Evolutionary conservation across 768 basidiomycete species (phyloP).

Genomic region (Hericium erinaceus): DNA sequence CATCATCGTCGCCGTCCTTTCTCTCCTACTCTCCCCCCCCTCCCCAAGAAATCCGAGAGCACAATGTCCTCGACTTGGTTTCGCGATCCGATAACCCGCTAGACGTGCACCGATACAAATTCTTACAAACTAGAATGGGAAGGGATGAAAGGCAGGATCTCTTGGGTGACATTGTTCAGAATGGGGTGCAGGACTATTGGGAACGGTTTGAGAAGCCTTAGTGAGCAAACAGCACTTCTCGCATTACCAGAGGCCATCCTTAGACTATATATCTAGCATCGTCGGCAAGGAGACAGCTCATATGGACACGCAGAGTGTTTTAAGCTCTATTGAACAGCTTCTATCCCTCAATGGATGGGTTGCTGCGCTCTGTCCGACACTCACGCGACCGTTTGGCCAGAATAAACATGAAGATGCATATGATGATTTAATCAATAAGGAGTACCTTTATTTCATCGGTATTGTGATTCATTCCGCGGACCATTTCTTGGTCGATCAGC

Average conservation of each 20-base stretch:
- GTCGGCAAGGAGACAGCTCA: constrained; percentile 74
- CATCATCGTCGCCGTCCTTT: constrained; percentile 18
- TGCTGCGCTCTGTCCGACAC: constrained; percentile 87
- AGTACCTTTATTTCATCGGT: constrained; percentile 88
- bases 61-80: constrained; percentile 59
- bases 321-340: constrained; percentile 85
- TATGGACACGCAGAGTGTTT: constrained; percentile 84
- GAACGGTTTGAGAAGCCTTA: constrained; percentile 86
- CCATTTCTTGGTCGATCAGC: constrained; percentile 97
- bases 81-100: constrained; percentile 64
- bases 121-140: constrained; percentile 82
- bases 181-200: constrained; percentile 87
- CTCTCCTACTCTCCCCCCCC: constrained; percentile 17
- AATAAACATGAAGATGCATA: constrained; percentile 81
- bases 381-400: constrained; percentile 91
- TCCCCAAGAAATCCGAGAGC: constrained; percentile 38
- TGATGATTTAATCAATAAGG: constrained; percentile 76
- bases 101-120: constrained; percentile 82
- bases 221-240: constrained; percentile 33
- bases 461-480: constrained; percentile 96
- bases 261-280: constrained; percentile 41
- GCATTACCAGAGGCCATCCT: background rate
- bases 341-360: constrained; percentile 98
- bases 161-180: constrained; percentile 61
- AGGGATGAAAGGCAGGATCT: constrained; percentile 80